phyloP scores from a whole-genome alignment of 2,329 filamentous ascomycete genomes.

The Kalmusia sp. region DNA sequence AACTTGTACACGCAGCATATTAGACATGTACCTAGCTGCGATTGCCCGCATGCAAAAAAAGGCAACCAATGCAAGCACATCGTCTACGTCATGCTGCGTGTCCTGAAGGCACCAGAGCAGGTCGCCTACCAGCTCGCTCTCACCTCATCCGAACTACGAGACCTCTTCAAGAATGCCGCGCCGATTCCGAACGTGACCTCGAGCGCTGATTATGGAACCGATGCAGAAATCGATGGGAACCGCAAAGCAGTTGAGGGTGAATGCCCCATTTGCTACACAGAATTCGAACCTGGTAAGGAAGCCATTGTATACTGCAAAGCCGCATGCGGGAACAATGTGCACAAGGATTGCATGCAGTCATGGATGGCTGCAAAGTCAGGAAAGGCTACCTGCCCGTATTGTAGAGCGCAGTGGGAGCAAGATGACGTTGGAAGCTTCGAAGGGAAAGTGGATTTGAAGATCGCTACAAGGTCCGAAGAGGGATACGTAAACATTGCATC shows the following conservation, averaged over 20 bases:
- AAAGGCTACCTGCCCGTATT: slow-evolving; percentile 66
- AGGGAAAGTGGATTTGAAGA: slow-evolving; percentile 55
- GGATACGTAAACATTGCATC: slow-evolving; percentile 69
- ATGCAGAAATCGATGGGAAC: slow-evolving; percentile 51
- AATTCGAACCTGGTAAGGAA: slow-evolving; percentile 45
- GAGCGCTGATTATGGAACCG: slow-evolving; percentile 38
- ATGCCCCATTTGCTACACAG: slow-evolving; percentile 64
- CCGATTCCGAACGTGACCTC: slow-evolving; percentile 53
- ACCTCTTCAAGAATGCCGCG: slow-evolving; percentile 62
- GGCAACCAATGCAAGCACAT: slow-evolving; percentile 71
- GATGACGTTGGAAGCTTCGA: slow-evolving; percentile 48
- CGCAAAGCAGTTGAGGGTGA: slow-evolving; percentile 67
- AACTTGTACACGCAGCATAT: slow-evolving; percentile 68
- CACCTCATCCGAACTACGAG: slow-evolving; percentile 62
- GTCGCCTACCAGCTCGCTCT: slow-evolving; percentile 68
- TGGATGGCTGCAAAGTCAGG: slow-evolving; percentile 51
- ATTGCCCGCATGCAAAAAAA: slow-evolving; percentile 61
- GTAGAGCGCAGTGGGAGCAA: slow-evolving; percentile 63
- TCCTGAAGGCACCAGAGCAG: slow-evolving; percentile 63
- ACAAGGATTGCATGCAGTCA: slow-evolving; percentile 62
- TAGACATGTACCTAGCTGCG: slow-evolving; percentile 59
- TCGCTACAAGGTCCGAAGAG: slow-evolving; percentile 52
- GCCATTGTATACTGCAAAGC: slow-evolving; percentile 62
- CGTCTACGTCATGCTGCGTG: slow-evolving; percentile 65
- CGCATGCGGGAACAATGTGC: slow-evolving; percentile 69